Base-by-base conservation (phyloP, 2,329 filamentous ascomycete species). In the Niveomyces coronatus region DNA sequence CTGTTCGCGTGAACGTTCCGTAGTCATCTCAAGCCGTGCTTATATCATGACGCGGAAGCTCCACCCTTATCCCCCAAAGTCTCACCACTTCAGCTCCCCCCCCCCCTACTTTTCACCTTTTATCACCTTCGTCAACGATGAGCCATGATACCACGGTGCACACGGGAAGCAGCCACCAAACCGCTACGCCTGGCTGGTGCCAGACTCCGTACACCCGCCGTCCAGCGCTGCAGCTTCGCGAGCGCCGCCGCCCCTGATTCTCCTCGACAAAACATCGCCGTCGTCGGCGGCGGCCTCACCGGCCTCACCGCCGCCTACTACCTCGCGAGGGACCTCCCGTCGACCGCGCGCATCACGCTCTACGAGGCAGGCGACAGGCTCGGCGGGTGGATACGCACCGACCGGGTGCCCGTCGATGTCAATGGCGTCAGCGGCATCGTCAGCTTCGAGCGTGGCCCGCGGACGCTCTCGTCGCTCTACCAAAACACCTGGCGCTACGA, bases 371-470 rank as follows among this genome's bases (percentile, higher is more conserved):
- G 67, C 19, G 55, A 72, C 16, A 69, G 76, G 15, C 57, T 89
- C 1, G 91, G 91, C 30, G 91, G 91, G 31, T 96, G 88, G 88
- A 67, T 96, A 28, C 64, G 77, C 45, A 86, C 82, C 2, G 71
- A 79, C 47, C 63, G 62, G 35, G 67, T 83, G 10, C 57, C 73
- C 2, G 72, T 82, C 11, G 55, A 61, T 9, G 61, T 68, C 4
- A 67, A 71, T 26, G 82, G 76, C 13, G 67, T 70, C 16, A 60
- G 69, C 34, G 63, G 59, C 11, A 57, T 53, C 3, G 72, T 94
- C 23, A 60, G 84, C 19, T 86, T 96, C 51, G 89, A 98, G 63
- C 74, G 76, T 47, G 91, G 89, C 0, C 85, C 91, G 16, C 74
- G 89, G 50, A 85, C 85, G 38, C 62, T 94, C 48, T 71, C 82